phyloP scores from a whole-genome alignment of 345 rosid species.

The Salix exigua region DNA sequence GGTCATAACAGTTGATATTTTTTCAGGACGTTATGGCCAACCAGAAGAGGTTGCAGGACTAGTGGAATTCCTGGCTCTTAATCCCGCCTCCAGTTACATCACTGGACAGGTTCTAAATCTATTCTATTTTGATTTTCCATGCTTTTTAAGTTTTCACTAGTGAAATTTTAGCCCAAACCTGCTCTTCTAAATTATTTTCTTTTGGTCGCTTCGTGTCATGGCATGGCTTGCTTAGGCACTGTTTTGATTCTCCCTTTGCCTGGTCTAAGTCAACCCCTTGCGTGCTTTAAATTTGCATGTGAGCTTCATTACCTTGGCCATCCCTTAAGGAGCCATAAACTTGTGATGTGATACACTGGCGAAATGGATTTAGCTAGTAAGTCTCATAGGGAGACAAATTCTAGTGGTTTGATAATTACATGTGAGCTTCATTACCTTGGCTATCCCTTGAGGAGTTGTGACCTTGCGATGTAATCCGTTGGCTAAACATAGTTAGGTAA shows the following conservation, averaged over 20 bases:
- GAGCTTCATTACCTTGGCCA: background rate
- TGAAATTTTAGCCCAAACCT: background rate
- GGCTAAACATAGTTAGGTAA: background rate
- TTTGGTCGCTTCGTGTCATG: background rate
- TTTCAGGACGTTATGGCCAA: slow-evolving; percentile 89
- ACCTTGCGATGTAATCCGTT: background rate
- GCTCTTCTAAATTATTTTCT: no score
- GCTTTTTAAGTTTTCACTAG: background rate
- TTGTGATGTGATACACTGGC: background rate
- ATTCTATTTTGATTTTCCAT: background rate
- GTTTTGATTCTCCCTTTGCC: background rate
- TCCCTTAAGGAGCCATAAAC: background rate
- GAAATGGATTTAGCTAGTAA: background rate
- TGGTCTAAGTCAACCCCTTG: background rate
- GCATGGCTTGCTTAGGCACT: background rate
- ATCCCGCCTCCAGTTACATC: slow-evolving; percentile 83
- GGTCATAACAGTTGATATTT: slow-evolving; percentile 3
- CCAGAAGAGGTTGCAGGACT: slow-evolving; percentile 98
- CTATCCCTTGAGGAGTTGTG: background rate
- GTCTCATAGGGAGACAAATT: background rate
- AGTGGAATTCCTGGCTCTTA: slow-evolving; percentile 91
- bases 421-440: background rate
- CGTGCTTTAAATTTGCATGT: background rate
- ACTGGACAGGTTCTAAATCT: slow-evolving; percentile 73
- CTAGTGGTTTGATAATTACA: no score